Percentiles rank a stretch among this genome's conserved stretches.
Evolutionary conservation across 164 flowering plant species (phyloP).

Genomic region (Aristolochia fimbriata): DNA sequence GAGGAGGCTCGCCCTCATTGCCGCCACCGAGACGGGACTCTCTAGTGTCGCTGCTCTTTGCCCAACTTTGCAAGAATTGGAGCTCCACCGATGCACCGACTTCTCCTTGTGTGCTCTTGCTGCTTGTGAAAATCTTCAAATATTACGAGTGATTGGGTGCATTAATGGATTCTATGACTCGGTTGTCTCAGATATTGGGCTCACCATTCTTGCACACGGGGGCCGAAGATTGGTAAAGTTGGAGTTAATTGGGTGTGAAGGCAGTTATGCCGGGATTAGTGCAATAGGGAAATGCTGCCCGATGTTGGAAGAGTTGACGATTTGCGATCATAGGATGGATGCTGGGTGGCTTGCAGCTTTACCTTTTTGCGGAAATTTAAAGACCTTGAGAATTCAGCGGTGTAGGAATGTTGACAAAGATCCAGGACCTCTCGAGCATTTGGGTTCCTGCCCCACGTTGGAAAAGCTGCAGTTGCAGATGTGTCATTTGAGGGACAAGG

Average conservation of each 20-base stretch:
- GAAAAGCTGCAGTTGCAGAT: slow-evolving; percentile 64
- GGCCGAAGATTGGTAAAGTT: slow-evolving; percentile 81
- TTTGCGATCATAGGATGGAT: slow-evolving; percentile 72
- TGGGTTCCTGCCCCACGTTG: slow-evolving; percentile 61
- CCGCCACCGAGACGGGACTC: slow-evolving; percentile 54
- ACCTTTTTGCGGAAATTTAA: slow-evolving; percentile 70
- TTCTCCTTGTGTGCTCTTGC: slow-evolving; percentile 49
- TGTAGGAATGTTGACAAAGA: slow-evolving; percentile 57
- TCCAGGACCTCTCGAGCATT: slow-evolving; percentile 55
- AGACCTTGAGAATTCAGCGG: slow-evolving; percentile 61
- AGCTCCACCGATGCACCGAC: slow-evolving; percentile 70
- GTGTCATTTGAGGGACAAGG: slow-evolving; percentile 73
- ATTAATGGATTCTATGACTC: slow-evolving; percentile 56
- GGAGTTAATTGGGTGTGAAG: slow-evolving; percentile 82
- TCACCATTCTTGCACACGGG: slow-evolving; percentile 86
- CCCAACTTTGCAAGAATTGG: slow-evolving; percentile 66
- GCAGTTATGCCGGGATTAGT: slow-evolving; percentile 87
- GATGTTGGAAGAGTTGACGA: slow-evolving; percentile 79
- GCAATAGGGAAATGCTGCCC: slow-evolving; percentile 88
- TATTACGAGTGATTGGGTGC: slow-evolving; percentile 53
- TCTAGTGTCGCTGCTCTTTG: slow-evolving; percentile 64
- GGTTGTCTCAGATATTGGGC: slow-evolving; percentile 66
- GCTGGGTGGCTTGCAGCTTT: slow-evolving; percentile 83
- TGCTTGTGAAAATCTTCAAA: slow-evolving; percentile 65
- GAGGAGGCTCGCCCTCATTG: slow-evolving; percentile 47